Evolutionary conservation across 495 filamentous ascomycete genomes (phyloP).

Genomic region (Hypoxylon perforatum): DNA sequence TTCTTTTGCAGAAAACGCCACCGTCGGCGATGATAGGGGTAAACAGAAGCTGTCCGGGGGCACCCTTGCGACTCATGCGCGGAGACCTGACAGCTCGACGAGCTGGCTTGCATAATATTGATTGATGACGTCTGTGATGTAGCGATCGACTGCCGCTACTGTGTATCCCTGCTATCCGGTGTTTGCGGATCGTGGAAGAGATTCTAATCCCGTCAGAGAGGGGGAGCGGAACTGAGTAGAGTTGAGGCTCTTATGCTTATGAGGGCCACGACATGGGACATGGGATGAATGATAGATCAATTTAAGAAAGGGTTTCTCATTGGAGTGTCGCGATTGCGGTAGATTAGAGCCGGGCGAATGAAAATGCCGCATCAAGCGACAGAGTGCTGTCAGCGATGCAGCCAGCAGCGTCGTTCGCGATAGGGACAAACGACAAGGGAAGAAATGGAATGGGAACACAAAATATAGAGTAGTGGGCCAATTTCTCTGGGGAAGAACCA

Average conservation of each 20-base stretch:
- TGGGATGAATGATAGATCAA: not conserved
- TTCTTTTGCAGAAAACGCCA: slow-evolving; percentile 30
- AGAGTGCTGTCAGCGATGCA: slow-evolving; percentile 12
- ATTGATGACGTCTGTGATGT: slow-evolving; percentile 18
- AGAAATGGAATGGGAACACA: not conserved
- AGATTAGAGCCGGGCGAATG: slow-evolving; percentile 20
- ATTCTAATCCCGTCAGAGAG: slow-evolving; percentile 4
- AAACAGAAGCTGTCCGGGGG: not conserved
- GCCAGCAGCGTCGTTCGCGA: slow-evolving; percentile 11
- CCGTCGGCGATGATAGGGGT: slow-evolving; percentile 5
- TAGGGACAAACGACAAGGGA: slow-evolving; percentile 7
- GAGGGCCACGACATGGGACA: not conserved
- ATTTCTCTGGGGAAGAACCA: slow-evolving; percentile 7
- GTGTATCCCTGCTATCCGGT: slow-evolving; percentile 1
- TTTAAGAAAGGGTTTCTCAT: not conserved
- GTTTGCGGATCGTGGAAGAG: not conserved
- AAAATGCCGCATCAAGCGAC: slow-evolving; percentile 7
- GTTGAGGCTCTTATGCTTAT: slow-evolving; percentile 26
- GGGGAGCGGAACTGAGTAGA: not conserved
- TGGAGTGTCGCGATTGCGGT: not conserved
- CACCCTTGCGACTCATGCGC: slow-evolving; percentile 14
- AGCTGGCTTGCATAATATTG: slow-evolving; percentile 39
- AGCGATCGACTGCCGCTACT: slow-evolving; percentile 12
- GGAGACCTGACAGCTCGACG: slow-evolving; percentile 4
- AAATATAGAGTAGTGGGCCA: slow-evolving; percentile 7